Conservation (phyloP, 2,329 filamentous ascomycete species). For the Ophiostoma tasmaniense region DNA sequence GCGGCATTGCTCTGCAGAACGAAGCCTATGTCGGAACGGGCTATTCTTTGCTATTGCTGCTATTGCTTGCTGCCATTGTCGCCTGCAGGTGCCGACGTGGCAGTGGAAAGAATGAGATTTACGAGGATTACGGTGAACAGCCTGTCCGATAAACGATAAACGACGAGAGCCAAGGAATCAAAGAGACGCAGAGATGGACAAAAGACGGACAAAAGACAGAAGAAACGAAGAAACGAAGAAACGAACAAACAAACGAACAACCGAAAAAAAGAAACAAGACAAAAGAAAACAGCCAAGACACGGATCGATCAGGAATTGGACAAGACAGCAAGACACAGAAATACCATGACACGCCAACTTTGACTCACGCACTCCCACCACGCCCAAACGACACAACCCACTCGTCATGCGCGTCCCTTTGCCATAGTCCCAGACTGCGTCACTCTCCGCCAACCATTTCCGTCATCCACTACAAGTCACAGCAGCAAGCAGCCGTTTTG, state of each 20-base stretch:
- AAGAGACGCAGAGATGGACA: background rate
- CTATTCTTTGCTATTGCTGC: background rate
- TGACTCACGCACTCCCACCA: background rate
- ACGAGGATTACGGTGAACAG: background rate
- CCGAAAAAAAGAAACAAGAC: background rate
- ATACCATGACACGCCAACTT: background rate
- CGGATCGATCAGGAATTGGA: background rate
- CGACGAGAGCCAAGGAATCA: background rate
- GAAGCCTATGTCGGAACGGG: background rate
- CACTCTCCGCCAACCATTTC: slow-evolving; percentile 3
- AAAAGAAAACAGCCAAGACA: background rate
- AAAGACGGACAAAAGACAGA: background rate
- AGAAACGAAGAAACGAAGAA: background rate
- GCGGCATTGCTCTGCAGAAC: background rate
- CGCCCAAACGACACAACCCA: background rate
- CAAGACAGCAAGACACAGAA: background rate
- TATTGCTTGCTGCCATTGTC: background rate
- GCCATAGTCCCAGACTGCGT: background rate
- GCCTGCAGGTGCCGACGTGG: background rate
- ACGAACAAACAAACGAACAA: background rate
- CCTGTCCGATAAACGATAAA: background rate
- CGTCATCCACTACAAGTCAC: background rate
- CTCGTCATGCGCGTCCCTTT: background rate
- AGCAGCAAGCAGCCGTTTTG: background rate
- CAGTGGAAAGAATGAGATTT: background rate